Evolutionary conservation across 129 eudicot genomes (phyloP).

Genomic region (Artemisia tridentata): DNA sequence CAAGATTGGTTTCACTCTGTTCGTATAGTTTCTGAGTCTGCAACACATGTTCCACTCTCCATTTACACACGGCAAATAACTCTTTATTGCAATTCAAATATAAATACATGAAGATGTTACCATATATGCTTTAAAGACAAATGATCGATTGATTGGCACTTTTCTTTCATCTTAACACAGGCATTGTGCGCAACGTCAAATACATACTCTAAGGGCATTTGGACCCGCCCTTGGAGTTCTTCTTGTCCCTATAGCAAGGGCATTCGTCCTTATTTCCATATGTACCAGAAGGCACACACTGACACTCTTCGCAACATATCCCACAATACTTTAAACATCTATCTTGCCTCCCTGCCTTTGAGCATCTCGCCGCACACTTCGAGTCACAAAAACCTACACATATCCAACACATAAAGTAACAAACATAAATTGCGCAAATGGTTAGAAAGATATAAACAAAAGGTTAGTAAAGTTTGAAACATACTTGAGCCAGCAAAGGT

Average conservation of each 20-base stretch:
- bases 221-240: slow-evolving; percentile 65
- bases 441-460: neutral
- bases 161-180: neutral
- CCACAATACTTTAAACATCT: slow-evolving; percentile 77
- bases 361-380: slow-evolving; percentile 65
- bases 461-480: slow-evolving; percentile 1
- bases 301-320: slow-evolving; percentile 69
- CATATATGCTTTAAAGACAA: neutral
- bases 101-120: neutral
- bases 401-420: neutral
- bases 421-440: slow-evolving; percentile 4
- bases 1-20: too few species aligned
- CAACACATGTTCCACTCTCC: neutral
- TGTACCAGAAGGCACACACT: slow-evolving; percentile 87
- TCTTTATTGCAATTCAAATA: neutral
- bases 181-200: neutral
- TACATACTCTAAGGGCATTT: slow-evolving; percentile 58
- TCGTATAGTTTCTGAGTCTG: too few species aligned
- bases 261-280: slow-evolving; percentile 74
- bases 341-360: slow-evolving; percentile 61
- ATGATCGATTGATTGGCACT: neutral
- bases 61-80: neutral
- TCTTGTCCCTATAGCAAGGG: slow-evolving; percentile 77
- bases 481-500: slow-evolving; percentile 61
- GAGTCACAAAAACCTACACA: slow-evolving; percentile 51